These are phyloP conservation scores for Erythrophleum ivorense DNA, from an alignment of 331 rosid genomes.

Conservation along the genomic window DNA sequence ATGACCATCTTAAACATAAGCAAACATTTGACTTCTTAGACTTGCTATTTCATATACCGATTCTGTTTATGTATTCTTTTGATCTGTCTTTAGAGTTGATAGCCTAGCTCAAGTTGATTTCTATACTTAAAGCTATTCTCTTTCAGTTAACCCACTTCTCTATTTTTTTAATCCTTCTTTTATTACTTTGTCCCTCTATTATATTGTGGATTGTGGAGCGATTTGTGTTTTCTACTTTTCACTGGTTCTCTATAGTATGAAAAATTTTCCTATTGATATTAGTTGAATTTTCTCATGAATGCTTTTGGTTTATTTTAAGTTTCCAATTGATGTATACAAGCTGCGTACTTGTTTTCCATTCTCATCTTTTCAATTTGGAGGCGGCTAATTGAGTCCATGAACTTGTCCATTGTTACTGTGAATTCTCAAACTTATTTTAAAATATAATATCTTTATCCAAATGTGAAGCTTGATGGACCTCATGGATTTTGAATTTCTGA, in stretches of 20 bases:
- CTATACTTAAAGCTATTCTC: background rate
- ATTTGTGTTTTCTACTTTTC: background rate
- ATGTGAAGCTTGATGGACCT: constrained; percentile 16
- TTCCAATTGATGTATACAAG: background rate
- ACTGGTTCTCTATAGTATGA: background rate
- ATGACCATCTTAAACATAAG: background rate
- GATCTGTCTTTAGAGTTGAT: background rate
- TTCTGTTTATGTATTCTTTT: background rate
- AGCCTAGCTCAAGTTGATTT: background rate
- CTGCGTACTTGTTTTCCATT: background rate
- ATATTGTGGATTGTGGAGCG: background rate
- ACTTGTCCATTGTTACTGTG: background rate
- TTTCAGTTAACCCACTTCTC: background rate
- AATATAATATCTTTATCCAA: background rate
- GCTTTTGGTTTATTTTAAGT: background rate
- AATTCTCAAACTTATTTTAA: background rate
- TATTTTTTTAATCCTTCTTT: background rate
- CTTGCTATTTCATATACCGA: background rate
- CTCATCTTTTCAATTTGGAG: background rate
- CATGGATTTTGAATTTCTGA: background rate
- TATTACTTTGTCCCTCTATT: background rate
- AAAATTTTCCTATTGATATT: background rate
- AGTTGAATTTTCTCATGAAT: constrained; percentile 6
- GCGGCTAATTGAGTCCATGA: background rate
- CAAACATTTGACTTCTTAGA: background rate